Evolutionary conservation across 176 grass and related monocot genomes (phyloP).

Genomic region (Eremochloa ophiuroides): DNA sequence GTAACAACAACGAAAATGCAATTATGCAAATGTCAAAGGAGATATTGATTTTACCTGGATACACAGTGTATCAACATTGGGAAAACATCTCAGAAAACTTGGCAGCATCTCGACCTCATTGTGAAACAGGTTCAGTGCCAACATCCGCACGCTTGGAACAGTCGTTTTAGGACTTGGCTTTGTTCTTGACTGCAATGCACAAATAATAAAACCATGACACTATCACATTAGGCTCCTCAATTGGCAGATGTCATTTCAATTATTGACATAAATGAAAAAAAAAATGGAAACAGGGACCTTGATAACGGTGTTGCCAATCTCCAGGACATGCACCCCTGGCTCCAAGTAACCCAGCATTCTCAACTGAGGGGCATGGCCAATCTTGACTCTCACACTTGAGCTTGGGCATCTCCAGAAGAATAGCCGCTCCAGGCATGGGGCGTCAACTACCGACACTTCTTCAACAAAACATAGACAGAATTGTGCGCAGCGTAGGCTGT

Average conservation of each 20-base stretch:
- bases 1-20: neutral
- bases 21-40: neutral
- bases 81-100: slow-evolving; percentile 37
- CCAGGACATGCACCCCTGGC: neutral
- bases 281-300: neutral
- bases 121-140: neutral
- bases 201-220: neutral
- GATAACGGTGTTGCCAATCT: slow-evolving; percentile 28
- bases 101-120: slow-evolving; percentile 15
- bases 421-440: neutral
- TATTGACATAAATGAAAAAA: neutral
- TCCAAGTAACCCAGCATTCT: neutral
- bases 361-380: slow-evolving; percentile 8
- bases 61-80: neutral
- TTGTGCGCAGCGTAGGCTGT: slow-evolving; percentile 18
- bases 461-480: neutral
- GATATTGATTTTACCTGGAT: neutral
- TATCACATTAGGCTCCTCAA: neutral
- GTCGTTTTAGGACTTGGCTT: neutral
- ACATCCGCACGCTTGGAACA: slow-evolving; percentile 1
- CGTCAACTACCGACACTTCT: slow-evolving; percentile 3
- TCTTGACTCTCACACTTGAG: neutral
- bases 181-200: slow-evolving; percentile 14
- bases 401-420: neutral
- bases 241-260: neutral